Base-by-base conservation (phyloP, 139 green algal genomes). In the Chlamydomonas incerta region DNA sequence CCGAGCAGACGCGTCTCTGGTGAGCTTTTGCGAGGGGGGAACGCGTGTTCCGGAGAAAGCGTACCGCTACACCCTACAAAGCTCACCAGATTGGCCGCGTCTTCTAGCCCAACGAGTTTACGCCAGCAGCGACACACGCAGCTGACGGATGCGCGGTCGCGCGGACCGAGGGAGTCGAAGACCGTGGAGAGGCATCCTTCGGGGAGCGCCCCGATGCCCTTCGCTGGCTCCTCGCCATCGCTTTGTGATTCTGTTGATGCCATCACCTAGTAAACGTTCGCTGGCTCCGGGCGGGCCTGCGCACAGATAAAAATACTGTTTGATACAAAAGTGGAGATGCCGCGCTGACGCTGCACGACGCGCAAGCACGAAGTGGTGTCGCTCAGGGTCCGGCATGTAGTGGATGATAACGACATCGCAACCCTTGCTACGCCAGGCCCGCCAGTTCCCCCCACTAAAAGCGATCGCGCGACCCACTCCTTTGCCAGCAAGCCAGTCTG, bases 81-180 rank as follows among this genome's bases (percentile, higher is more conserved):
- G 24, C 63, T 73, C 24, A 83, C 77, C 77, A 63, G 46, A 29
- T 83, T 83, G 26, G 77, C 62, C 15, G 77, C 77, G 28, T 66
- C 47, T 33, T 85, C 79, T 1, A 69, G 24, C 1, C 65, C 47
- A 26, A 76, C 79, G 10, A 76, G 31, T 23, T 31, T 26, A 5
- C 35, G 46, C 80, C 80, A 80, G 15, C 14, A 2, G 26, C 28
- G 37, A 52, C 68, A 86, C 33, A 86, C 80, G 33, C 80, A 79
- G 9, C 29, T 58, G 3, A 28, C 68, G 17, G 18, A 60, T 17
- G 68, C 67, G 0, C 80, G 68, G 21, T 86, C 80, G 11, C 68
- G 67, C 15, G 80, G 80, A 1, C 68, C 80, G 1, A 86, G 67
- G 1, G 9, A 17, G 1, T 67, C 50, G 4, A 86, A 79, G 17